Base-by-base conservation (phyloP, 2,329 filamentous ascomycete genomes). In the Parastagonospora avenae region DNA sequence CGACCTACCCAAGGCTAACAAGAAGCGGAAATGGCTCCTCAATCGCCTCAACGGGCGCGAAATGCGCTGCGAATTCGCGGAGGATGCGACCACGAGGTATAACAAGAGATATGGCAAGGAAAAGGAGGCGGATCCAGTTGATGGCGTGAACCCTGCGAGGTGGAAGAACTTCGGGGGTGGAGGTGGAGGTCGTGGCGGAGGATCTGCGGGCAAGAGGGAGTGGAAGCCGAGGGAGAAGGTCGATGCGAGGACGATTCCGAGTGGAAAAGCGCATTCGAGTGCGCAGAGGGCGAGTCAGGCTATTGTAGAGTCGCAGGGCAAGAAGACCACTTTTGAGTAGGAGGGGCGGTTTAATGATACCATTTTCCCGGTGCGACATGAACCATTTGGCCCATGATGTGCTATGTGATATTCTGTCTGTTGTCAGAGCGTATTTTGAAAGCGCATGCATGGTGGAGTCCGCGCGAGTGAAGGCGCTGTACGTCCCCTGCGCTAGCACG, bases 71-170 rank as follows among this genome's bases (percentile, higher is more conserved):
- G 93, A 99, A 73, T 92, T 93, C 66, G 94, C 94, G 15, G 94
- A 99, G 77, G 94, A 97, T 73, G 86, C 92, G 51, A 86, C 91
- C 62, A 85, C 85, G 30, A 81, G 94, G 50, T 99, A 99, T 76
- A 93, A 93, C 79, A 99, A 97, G 81, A 85, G 94, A 1, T 97
- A 89, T 68, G 89, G 91, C 58, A 93, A 92, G 73, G 87, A 87
- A 35, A 82, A 81, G 29, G 64, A 58, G 31, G 46, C 39, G 11
- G 65, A 59, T 12, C 57, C 60, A 4, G 55, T 63, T 10, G 62
- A 68, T 10, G 80, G 77, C 2, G 63, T 66, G 1, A 63, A 70
- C 32, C 66, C 66, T 32, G 62, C 65, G 30, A 52, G 67, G 29
- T 62, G 46, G 64, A 71, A 50, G 59, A 64, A 59, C 35, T 65